Base-by-base conservation (phyloP, 441 rosid genomes). In the Populus hybrid region DNA sequence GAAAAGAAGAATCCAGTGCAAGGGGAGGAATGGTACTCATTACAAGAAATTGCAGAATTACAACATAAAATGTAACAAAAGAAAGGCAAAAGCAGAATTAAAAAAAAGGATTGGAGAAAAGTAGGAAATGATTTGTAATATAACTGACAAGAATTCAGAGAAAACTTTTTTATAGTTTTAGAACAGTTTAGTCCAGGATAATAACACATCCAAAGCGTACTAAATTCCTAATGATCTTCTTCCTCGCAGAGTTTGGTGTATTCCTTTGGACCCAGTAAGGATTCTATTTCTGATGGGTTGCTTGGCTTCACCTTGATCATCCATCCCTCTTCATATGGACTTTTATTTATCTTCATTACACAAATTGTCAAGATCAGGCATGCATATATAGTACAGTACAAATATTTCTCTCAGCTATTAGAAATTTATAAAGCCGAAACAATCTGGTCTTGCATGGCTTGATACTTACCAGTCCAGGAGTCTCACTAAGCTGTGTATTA, bases 241-340 rank as follows among this genome's bases (percentile, higher is more conserved):
- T 96, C 97, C 86, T 96, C 96, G 40, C 99, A 96, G 91, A 90
- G 89, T 82, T 95, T 91, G 26, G 90, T 87, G 88, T 94, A 95
- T 69, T 90, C 97, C 73, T 84, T 90, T 32, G 99, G 67, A 78
- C 89, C 94, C 94, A 94, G 80, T 82, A 95, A 85, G 77, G 95
- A 85, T 38, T 85, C 92, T 61, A 92, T 67, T 81, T 95, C 99
- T 5, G 91, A 88, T 21, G 98, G 91, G 77, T 78, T 87, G 77
- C 90, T 87, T 14, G 99, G 97, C 90, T 95, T 95, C 84, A 95
- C 95, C 86, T 92, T 95, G 79, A 94, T 95, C 93, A 95, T 91
- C 99, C 99, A 95, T 76, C 98, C 98, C 18, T 82, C 93, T 81
- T 93, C 97, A 69, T 90, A 93, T 23, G 99, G 97, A 83, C 97